Base-by-base conservation (phyloP, 2,329 filamentous ascomycete species). In the Bipolaris zeicola region DNA sequence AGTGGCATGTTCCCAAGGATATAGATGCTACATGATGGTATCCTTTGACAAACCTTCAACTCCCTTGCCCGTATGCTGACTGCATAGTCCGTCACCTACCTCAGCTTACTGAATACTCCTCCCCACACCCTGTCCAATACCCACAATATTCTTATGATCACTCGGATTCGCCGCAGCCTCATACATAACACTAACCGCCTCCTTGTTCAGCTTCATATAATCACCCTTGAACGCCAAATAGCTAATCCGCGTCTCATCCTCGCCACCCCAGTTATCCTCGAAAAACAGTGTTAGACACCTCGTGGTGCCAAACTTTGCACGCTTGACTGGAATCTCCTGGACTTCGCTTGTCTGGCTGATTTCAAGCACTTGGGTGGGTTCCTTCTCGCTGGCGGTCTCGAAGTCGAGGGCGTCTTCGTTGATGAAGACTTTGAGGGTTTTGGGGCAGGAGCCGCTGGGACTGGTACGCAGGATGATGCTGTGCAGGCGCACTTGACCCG, bases 141-240 rank as follows among this genome's bases (percentile, higher is more conserved):
- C 79, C 20, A 70, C 71, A 45, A 77, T 75, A 56, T 76, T 61
- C 78, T 84, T 85, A 78, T 99, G 95, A 78, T 99, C 95, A 44
- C 80, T 85, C 11, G 94, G 95, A 75, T 97, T 96, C 34, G 95
- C 89, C 24, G 94, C 94, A 16, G 92, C 90, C 83, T 99, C 95
- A 76, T 98, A 99, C 58, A 96, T 70, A 67, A 98, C 94, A 65
- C 89, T 92, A 6, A 89, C 81, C 1, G 95, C 92, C 72, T 94
- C 91, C 52, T 89, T 83, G 44, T 89, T 95, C 70, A 96, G 77
- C 73, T 88, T 87, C 85, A 95, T 95, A 83, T 92, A 98, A 77
- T 96, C 91, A 22, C 95, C 95, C 78, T 91, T 93, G 81, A 99
- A 98, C 1, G 91, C 95, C 54, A 98, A 62, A 78, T 97, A 99